A percentile compares a stretch with the other conserved stretches of the same genome.
Evolutionary conservation across 2,329 filamentous ascomycete species (phyloP).

Genomic region (Phaeosphaeriaceae sp.): DNA sequence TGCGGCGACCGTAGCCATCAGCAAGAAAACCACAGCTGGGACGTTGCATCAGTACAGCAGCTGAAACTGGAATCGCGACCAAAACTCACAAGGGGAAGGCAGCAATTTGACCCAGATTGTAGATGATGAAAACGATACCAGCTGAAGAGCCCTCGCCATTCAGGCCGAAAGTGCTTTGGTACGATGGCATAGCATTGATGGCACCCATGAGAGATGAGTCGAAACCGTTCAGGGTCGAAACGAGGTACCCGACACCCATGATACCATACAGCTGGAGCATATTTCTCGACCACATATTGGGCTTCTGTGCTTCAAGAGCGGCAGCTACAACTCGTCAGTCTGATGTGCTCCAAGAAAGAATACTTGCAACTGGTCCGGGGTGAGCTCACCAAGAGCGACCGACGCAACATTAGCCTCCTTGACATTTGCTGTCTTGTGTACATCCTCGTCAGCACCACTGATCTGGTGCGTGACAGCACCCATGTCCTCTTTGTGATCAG

Average conservation of each 20-base stretch:
- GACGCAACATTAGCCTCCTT: constrained; percentile 40
- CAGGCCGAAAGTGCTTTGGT: constrained; percentile 59
- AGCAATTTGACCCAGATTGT: constrained; percentile 59
- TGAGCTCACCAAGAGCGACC: constrained; percentile 33
- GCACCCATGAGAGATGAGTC: constrained; percentile 53
- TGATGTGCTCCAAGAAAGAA: background rate
- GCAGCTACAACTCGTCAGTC: constrained; percentile 29
- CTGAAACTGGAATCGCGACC: background rate
- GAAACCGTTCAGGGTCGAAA: constrained; percentile 45
- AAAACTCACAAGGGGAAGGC: constrained; percentile 51
- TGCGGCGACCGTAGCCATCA: constrained; percentile 57
- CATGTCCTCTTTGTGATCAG: constrained; percentile 28
- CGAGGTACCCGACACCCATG: constrained; percentile 44
- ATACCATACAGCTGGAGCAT: constrained; percentile 44
- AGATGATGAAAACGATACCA: constrained; percentile 56
- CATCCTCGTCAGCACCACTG: constrained; percentile 29
- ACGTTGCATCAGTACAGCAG: background rate
- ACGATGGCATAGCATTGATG: constrained; percentile 62
- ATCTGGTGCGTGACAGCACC: constrained; percentile 31
- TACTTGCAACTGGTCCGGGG: background rate
- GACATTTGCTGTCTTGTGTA: constrained; percentile 27
- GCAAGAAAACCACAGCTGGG: constrained; percentile 45
- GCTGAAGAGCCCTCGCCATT: constrained; percentile 56
- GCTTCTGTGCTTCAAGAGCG: constrained; percentile 42
- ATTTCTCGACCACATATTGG: constrained; percentile 34